These are phyloP conservation scores for Ajuga chamaepitys DNA, from an alignment of 257 asterid species.

Conservation along the genomic window DNA sequence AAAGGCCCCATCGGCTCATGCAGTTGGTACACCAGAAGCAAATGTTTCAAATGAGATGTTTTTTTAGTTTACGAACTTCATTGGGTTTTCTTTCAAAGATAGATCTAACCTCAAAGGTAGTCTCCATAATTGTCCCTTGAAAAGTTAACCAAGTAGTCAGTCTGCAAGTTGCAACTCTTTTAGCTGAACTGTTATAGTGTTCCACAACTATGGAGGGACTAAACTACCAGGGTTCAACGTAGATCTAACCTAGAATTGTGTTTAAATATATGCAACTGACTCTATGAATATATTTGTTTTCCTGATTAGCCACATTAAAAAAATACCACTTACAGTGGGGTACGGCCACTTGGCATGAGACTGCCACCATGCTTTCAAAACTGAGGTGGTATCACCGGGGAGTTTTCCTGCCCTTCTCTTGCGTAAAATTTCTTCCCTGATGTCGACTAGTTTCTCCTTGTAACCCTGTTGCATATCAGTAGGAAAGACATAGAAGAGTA, in stretches of 20 bases:
- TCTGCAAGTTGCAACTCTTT: not conserved
- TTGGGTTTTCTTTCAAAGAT: too few relatives aligned
- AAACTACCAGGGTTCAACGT: not conserved
- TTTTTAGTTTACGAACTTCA: too few relatives aligned
- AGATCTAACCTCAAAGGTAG: too few relatives aligned
- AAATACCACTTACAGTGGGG: slow-evolving; percentile 46
- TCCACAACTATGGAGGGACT: not conserved
- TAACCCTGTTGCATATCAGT: slow-evolving; percentile 35
- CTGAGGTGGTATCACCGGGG: slow-evolving; percentile 76
- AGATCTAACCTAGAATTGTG: not conserved
- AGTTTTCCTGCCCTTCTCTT: slow-evolving; percentile 79
- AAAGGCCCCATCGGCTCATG: too few relatives aligned
- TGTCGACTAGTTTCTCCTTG: slow-evolving; percentile 55
- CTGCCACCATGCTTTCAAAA: slow-evolving; percentile 87
- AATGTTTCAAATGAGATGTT: too few relatives aligned
- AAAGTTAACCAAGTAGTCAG: not conserved
- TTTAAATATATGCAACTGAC: not conserved
- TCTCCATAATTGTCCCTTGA: not conserved
- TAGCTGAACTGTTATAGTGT: not conserved
- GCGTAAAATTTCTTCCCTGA: slow-evolving; percentile 57
- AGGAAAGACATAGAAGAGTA: not conserved
- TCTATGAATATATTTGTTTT: not conserved
- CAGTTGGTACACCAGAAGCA: too few relatives aligned
- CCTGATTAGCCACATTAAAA: not conserved
- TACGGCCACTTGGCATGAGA: slow-evolving; percentile 91